Evolutionary conservation across 495 filamentous ascomycete genomes (phyloP), one percentile per base, ranked within the genome.

Genomic region (Pseudomonodictys pantanalensis): DNA sequence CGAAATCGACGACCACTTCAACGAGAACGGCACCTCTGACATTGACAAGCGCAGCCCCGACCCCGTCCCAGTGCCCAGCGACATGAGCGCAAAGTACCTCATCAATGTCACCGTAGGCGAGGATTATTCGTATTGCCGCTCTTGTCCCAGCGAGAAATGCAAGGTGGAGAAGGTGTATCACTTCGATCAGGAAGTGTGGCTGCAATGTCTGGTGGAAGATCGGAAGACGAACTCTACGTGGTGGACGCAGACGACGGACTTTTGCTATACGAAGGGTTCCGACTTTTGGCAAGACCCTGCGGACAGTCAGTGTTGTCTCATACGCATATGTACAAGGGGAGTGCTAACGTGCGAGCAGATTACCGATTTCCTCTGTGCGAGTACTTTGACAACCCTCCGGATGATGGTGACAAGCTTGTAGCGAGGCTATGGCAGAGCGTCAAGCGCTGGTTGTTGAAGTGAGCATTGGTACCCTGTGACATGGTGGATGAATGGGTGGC

Each of bases 101-200:
- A 62, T 65, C 56, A 65, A 65, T 46, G 62, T 65, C 1, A 65
- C 62, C 20, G 62, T 65, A 11, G 56, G 62, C 28, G 62, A 65
- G 30, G 62, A 60, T 12, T 43, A 35, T 23, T 54, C 61, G 8
- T 38, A 58, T 22, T 64, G 61, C 32, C 52, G 53, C 1, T 43
- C 17, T 12, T 55, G 56, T 38, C 49, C 60, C 5, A 7, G 55
- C 10, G 45, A 43, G 20, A 38, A 30, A 5, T 59, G 53, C 41
- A 38, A 29, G 35, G 24, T 42, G 0, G 25, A 51, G 42, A 51
- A 56, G 26, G 5, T 23, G 32, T 64, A 59, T 25, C 4, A 2
- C 1, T 64, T 67, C 45, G 32, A 60, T 7, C n/a, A 28, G 5
- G 48, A 60, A 26, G 53, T 67, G 2, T 63, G 59, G 56, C 44